Conservation (phyloP, 495 filamentous ascomycete genomes). For the Xylaria nigripes region DNA sequence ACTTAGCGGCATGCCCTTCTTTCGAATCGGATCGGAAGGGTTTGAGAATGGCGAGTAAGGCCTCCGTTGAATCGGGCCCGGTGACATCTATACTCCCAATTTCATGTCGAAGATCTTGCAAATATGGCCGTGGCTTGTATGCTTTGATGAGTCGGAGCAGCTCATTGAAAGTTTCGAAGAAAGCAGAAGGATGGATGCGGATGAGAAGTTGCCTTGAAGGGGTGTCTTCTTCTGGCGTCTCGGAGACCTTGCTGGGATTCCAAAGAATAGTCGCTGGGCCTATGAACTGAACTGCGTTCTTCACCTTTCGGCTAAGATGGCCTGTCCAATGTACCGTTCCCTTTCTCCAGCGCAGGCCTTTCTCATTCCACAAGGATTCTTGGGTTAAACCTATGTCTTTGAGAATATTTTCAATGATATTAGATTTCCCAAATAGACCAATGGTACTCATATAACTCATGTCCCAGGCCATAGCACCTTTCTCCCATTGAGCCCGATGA, state of each 20-base stretch:
- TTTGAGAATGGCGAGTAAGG: conserved; percentile 62
- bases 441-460: conserved; percentile 92
- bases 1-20: conserved; percentile 46
- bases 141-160: conserved; percentile 60
- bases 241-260: conserved; percentile 30
- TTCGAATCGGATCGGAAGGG: conserved; percentile 36
- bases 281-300: conserved; percentile 49
- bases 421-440: conserved; percentile 58
- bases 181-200: conserved; percentile 80
- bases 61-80: conserved; percentile 76
- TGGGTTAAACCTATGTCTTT: conserved; percentile 53
- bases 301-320: conserved; percentile 53
- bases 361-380: conserved; percentile 50
- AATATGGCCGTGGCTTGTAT: conserved; percentile 60
- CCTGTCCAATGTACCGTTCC: conserved; percentile 63
- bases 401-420: conserved; percentile 56
- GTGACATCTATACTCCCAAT: conserved; percentile 88
- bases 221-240: conserved; percentile 27
- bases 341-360: conserved; percentile 62
- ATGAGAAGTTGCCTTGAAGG: conserved; percentile 57
- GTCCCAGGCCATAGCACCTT: conserved; percentile 72
- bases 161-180: conserved; percentile 74
- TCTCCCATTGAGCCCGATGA: conserved; percentile 62
- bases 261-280: conserved; percentile 75
- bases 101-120: conserved; percentile 91